Evolutionary conservation across 2,329 filamentous ascomycete species (phyloP).

Genomic region (Arthrobotrys conoides): DNA sequence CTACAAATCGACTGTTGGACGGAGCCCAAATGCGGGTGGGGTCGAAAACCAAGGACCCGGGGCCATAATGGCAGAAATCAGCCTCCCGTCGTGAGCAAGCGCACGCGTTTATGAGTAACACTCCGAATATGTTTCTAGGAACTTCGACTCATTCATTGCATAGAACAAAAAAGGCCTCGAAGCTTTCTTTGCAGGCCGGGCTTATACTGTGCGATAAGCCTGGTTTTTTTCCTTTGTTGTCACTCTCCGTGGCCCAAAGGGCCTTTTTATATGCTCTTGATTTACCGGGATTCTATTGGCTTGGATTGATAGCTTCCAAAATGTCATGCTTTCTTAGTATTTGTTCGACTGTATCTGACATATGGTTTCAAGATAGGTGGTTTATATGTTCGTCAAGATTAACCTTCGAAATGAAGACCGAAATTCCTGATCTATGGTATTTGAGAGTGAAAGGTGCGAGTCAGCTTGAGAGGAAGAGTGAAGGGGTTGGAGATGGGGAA

Average conservation of each 20-base stretch:
- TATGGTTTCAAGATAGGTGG: neutral
- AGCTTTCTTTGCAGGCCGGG: neutral
- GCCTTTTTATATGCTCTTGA: neutral
- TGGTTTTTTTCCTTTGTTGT: neutral
- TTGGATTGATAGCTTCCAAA: neutral
- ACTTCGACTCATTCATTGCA: slow-evolving; percentile 25
- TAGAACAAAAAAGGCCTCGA: neutral
- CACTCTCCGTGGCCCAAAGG: neutral
- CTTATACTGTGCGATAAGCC: neutral
- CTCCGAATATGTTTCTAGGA: slow-evolving; percentile 9
- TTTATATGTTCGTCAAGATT: slow-evolving; percentile 5
- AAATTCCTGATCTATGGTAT: neutral
- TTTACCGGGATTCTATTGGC: slow-evolving; percentile 17
- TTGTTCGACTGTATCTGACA: neutral
- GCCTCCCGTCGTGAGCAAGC: slow-evolving; percentile 46
- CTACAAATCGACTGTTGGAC: slow-evolving; percentile 5
- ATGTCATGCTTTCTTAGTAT: slow-evolving; percentile 3
- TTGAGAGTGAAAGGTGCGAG: neutral
- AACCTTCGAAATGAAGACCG: neutral
- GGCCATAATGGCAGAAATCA: slow-evolving; percentile 61
- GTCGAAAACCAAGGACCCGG: slow-evolving; percentile 54
- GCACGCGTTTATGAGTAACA: slow-evolving; percentile 60
- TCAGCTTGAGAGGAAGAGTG: neutral
- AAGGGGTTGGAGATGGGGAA: neutral
- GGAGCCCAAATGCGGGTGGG: slow-evolving; percentile 51